These are phyloP conservation scores for Carex scoparia DNA, from an alignment of 176 grass and related monocot species.

Conservation along the genomic window DNA sequence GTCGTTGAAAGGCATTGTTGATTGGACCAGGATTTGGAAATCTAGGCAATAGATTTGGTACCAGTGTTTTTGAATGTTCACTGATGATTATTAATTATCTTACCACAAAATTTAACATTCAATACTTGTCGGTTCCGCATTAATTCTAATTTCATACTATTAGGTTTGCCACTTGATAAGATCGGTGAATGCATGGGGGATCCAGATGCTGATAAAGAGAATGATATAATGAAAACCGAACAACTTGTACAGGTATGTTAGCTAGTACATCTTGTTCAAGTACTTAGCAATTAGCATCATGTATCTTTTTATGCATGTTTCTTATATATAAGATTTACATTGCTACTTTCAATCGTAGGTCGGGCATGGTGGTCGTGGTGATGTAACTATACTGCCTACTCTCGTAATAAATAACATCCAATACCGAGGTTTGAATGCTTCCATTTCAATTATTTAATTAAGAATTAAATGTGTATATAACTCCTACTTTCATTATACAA, in stretches of 20 bases:
- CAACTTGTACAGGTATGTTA: slow-evolving; percentile 57
- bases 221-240: slow-evolving; percentile 70
- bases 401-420: slow-evolving; percentile 88
- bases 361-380: slow-evolving; percentile 58
- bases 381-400: slow-evolving; percentile 87
- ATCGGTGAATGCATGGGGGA: slow-evolving; percentile 77
- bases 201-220: slow-evolving; percentile 59
- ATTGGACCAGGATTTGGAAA: background rate
- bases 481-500: background rate
- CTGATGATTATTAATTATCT: background rate
- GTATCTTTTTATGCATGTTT: background rate
- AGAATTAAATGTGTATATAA: background rate
- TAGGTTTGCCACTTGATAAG: slow-evolving; percentile 55
- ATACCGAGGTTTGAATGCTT: slow-evolving; percentile 48
- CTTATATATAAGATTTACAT: background rate
- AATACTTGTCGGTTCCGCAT: background rate
- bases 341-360: slow-evolving; percentile 30
- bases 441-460: background rate
- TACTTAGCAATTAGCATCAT: background rate
- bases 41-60: background rate
- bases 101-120: background rate
- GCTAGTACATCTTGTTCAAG: background rate
- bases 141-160: background rate
- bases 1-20: background rate
- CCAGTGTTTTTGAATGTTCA: background rate